Evolutionary conservation across 1,284 basidiomycete species (phyloP).

Genomic region (Cystobasidiaceae sp.): DNA sequence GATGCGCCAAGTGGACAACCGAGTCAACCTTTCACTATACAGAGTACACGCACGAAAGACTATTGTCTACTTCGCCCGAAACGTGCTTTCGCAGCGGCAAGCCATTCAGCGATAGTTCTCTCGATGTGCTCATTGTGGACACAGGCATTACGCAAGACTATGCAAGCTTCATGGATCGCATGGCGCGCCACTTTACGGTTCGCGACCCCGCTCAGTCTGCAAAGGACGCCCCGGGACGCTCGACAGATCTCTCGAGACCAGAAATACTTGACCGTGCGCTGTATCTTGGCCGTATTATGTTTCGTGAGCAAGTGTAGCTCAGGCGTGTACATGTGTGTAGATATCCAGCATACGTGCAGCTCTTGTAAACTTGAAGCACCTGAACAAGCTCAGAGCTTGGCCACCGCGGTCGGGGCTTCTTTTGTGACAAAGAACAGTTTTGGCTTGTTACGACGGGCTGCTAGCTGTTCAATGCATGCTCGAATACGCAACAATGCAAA

Average conservation of each 20-base stretch:
- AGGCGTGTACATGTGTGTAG: no score
- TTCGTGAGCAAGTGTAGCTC: not conserved
- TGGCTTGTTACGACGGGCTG: no score
- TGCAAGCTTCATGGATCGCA: not conserved
- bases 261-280: conserved; percentile 3
- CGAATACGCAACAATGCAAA: no score
- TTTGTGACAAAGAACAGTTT: no score
- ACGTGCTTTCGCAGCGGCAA: conserved; percentile 19
- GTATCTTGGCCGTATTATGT: conserved; percentile 10
- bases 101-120: conserved; percentile 3
- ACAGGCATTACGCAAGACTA: conserved; percentile 3
- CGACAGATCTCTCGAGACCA: no score
- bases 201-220: no score
- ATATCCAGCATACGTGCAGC: no score
- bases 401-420: no score
- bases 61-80: conserved; percentile 28
- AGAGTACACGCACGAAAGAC: conserved; percentile 8
- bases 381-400: no score
- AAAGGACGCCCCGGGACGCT: no score
- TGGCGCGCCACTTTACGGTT: not conserved
- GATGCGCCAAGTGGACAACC: conserved; percentile 11
- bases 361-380: no score
- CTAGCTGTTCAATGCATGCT: no score
- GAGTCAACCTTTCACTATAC: conserved; percentile 24
- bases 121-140: conserved; percentile 21